Percentiles rank a stretch among this genome's conserved stretches.
Conservation (phyloP, 2,329 filamentous ascomycete species). For the Diaporthe capsici region DNA sequence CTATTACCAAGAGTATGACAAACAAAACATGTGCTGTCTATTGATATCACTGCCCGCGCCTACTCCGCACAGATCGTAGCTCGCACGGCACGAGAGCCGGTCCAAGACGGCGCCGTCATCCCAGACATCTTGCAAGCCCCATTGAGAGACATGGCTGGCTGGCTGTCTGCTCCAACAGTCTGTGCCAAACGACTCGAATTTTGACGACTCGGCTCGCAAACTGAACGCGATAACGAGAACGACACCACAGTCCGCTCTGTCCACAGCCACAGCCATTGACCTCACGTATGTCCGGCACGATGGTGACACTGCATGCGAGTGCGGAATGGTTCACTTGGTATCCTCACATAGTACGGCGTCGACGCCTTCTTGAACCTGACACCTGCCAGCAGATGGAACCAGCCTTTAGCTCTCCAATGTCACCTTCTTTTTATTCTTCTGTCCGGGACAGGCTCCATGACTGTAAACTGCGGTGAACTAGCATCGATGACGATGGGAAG, state of each 20-base stretch:
- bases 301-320: background rate
- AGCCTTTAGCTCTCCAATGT: background rate
- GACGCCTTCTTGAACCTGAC: background rate
- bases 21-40: background rate
- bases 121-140: conserved; percentile 5
- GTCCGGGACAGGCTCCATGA: no score
- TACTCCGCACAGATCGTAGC: conserved; percentile 8
- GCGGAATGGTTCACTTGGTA: background rate
- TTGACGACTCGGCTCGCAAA: background rate
- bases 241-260: background rate
- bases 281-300: background rate
- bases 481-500: background rate
- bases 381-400: background rate
- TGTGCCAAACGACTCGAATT: background rate
- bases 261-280: background rate
- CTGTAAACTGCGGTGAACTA: background rate
- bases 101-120: background rate
- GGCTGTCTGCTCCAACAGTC: conserved; percentile 4
- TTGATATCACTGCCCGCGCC: conserved; percentile 3
- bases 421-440: no score
- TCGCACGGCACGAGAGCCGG: background rate
- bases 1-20: conserved; percentile 14
- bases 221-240: conserved; percentile 11
- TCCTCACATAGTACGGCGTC: no score
- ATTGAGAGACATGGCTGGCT: conserved; percentile 14